Percentiles rank a stretch among this genome's conserved stretches.
phyloP scores from a whole-genome alignment of 768 basidiomycete species.

The Gautieria morchelliformis region DNA sequence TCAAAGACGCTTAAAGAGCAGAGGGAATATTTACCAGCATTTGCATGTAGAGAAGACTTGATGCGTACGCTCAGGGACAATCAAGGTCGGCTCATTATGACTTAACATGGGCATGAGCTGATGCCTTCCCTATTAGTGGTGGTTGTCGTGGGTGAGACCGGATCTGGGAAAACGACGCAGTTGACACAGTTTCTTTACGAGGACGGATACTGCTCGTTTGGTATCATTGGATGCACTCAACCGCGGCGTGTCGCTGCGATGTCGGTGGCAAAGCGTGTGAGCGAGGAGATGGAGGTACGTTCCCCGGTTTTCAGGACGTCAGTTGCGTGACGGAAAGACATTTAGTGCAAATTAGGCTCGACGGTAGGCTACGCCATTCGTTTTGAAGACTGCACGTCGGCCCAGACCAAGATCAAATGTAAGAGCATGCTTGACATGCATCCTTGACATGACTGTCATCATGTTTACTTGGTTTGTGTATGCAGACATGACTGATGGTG shows the following conservation, averaged over 20 bases:
- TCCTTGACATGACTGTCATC: constrained; percentile 5
- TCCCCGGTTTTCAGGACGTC: not conserved
- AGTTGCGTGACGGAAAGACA: not conserved
- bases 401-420: constrained; percentile 98
- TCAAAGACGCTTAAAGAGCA: constrained; percentile 86
- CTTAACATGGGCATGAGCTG: not conserved
- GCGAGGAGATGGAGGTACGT: constrained; percentile 94
- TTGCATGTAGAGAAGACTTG: constrained; percentile 91
- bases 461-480: not conserved
- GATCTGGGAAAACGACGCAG: constrained; percentile 98
- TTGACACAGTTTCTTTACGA: constrained; percentile 93
- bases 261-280: constrained; percentile 99
- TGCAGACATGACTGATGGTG: constrained; percentile 97
- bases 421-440: too few relatives aligned
- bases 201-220: constrained; percentile 86
- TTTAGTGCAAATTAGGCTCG: constrained; percentile 76
- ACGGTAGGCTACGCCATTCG: constrained; percentile 97
- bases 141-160: constrained; percentile 98
- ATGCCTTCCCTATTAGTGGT: constrained; percentile 43
- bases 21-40: constrained; percentile 93
- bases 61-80: constrained; percentile 86
- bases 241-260: constrained; percentile 98
- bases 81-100: constrained; percentile 52
- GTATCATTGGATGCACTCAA: constrained; percentile 94
- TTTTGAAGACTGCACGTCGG: constrained; percentile 94